Evolutionary conservation across 108 stramenopile species (phyloP), one percentile per base, ranked within the genome.

Genomic region (Phaeodactylum tricornutum): DNA sequence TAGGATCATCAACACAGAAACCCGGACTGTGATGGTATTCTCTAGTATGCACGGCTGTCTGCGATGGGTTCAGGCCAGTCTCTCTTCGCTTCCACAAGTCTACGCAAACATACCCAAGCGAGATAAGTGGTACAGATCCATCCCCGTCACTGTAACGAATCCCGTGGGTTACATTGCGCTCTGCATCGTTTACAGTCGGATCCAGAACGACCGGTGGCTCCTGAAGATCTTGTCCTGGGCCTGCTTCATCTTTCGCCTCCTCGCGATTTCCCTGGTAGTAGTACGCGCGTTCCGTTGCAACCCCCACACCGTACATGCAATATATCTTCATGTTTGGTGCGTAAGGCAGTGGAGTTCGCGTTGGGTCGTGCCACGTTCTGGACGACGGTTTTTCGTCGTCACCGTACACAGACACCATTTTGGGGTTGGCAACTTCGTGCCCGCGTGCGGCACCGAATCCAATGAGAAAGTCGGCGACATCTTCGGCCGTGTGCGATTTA

Each of bases 311-410:
- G 56, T 94, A 94, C 22, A 94, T 28, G 40, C 93, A 94, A 45
- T 78, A 87, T 17, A 91, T 73, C 28, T 82, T 92, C 67, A 92
- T 56, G 12, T 70, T 68, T 8, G 93, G 85, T 14, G 89, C 93
- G 24, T 68, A 12, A 7, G 93, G 93, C 4, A 94, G 69, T 19
- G 84, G 75, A 15, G 81, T 72, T 11, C 48, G 59, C 0, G 77
- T 50, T 7, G 79, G 67, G 57, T 94, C 85, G 21, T 78, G 74
- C 87, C 87, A 94, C 53, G 32, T 72, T 53, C 14, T 45, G 21
- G 47, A 33, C 8, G 66, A 51, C 46, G 52, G 41, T 57, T 64
- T 53, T 51, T 50, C 66, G 37, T 66, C 29, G 39, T 28, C 46
- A 31, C 52, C 59, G 43, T 29, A 48, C 32, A 47, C 38, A 29